A percentile compares a stretch with the other conserved stretches of the same genome.
Conservation (phyloP, 2,329 filamentous ascomycete species). For the Penicillium nordicum region DNA sequence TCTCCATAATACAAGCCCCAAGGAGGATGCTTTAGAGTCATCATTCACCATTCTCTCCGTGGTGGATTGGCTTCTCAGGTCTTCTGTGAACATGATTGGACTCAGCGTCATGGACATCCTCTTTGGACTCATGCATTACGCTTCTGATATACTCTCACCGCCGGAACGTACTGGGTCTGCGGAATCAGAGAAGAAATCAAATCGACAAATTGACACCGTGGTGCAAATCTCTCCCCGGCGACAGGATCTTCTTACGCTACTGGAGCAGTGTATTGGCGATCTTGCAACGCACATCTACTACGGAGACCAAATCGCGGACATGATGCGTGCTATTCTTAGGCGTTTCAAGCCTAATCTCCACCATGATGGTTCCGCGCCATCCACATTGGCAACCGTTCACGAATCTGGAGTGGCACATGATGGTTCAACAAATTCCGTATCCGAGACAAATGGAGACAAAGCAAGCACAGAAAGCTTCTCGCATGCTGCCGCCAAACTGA, state of each 20-base stretch:
- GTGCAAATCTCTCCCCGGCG: constrained; percentile 50
- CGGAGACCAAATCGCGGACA: constrained; percentile 90
- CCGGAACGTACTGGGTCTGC: constrained; percentile 40
- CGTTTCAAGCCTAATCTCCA: constrained; percentile 66
- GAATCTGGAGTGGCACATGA: constrained; percentile 13
- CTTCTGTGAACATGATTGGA: constrained; percentile 89
- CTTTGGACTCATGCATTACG: constrained; percentile 77
- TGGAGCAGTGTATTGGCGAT: constrained; percentile 83
- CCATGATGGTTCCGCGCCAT: constrained; percentile 44
- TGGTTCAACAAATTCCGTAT: constrained; percentile 16
- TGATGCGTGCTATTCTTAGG: constrained; percentile 76
- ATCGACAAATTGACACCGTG: constrained; percentile 7
- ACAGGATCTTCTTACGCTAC: constrained; percentile 62
- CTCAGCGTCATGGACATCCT: constrained; percentile 95
- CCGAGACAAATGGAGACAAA: constrained; percentile 43
- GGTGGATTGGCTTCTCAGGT: constrained; percentile 77
- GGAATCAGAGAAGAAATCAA: constrained; percentile 22
- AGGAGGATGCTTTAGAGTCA: constrained; percentile 67
- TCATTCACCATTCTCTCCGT: constrained; percentile 74
- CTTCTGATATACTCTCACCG: constrained; percentile 71
- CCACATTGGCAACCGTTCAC: constrained; percentile 33
- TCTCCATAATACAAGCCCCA: constrained; percentile 64
- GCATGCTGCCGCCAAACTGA: constrained; percentile 58
- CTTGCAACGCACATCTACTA: constrained; percentile 96
- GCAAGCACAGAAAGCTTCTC: constrained; percentile 56